Conservation (phyloP, 1,139 yeast species). For the Geotrichum bryndzae region DNA sequence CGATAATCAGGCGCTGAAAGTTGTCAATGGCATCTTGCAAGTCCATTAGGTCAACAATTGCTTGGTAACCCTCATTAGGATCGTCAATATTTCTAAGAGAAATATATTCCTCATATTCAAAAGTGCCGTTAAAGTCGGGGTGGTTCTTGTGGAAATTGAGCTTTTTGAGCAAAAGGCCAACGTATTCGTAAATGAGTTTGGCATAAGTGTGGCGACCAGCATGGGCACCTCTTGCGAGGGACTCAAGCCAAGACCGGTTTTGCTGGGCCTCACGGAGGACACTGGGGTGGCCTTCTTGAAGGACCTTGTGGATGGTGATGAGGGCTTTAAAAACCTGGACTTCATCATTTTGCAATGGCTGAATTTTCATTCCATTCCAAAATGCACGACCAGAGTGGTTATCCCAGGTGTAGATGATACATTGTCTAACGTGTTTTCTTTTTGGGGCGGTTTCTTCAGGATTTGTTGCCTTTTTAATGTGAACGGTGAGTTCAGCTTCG, state of each 20-base stretch:
- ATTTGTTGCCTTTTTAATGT: conserved; percentile 82
- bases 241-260: conserved; percentile 58
- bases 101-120: conserved; percentile 92
- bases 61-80: conserved; percentile 93
- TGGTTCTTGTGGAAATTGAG: conserved; percentile 79
- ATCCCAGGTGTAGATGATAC: conserved; percentile 96
- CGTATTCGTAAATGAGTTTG: conserved; percentile 72
- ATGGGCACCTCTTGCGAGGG: conserved; percentile 26
- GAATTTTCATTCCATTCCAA: conserved; percentile 77
- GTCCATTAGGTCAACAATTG: conserved; percentile 77
- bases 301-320: conserved; percentile 82
- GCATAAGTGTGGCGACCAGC: conserved; percentile 52
- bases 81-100: conserved; percentile 83
- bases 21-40: conserved; percentile 81
- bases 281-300: conserved; percentile 93
- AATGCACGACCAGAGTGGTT: conserved; percentile 80
- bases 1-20: conserved; percentile 70
- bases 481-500: conserved; percentile 43
- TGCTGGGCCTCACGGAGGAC: conserved; percentile 76
- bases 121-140: conserved; percentile 88
- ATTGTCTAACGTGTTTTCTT: conserved; percentile 84
- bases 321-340: conserved; percentile 83
- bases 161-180: conserved; percentile 61
- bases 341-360: conserved; percentile 77
- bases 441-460: conserved; percentile 89